Evolutionary conservation across 2,329 filamentous ascomycete species (phyloP), one percentile per base, ranked within the genome.

Genomic region (Pseudogymnoascus verrucosus): DNA sequence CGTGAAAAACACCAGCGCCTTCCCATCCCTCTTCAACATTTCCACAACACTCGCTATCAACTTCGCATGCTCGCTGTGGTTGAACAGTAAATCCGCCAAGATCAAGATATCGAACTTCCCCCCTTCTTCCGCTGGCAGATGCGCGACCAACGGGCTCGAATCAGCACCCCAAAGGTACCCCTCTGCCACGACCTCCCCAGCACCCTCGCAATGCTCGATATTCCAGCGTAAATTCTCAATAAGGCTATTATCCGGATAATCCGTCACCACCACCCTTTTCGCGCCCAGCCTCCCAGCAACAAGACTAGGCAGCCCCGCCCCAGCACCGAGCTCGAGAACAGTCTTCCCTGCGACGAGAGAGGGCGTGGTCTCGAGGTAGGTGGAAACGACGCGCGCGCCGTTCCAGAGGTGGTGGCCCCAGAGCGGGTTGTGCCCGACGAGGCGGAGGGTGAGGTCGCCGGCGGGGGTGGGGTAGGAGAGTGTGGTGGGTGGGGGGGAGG

Each of bases 371-470:
- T 96, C 91, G 64, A 97, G 85, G 76, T 92, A 92, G 68, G 86
- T 80, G 14, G 92, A 85, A 60, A 93, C 83, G 40, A 90, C 85
- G 66, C 90, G 88, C 65, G 89, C 88, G 65, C 91, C 93, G 75
- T 97, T 96, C 93, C 93, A 98, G 31, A 97, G 83, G 68, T 90
- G 83, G 76, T 97, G 91, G 14, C 91, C 93, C 84, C 96, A 96
- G 12, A 96, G 84, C 23, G 92, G 90, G 78, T 90, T 93, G 75
- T 90, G 87, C 65, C 93, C 93, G 51, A 96, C 90, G 11, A 97
- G 84, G 70, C 90, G 85, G 67, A 96, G 83, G n/a, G 66, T 67
- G n/a, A 74, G 63, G 2, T 66, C 75, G 65, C 89, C 90, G 37
- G 83, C 85, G 64, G 84, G n/a, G n/a, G n/a, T n/a, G n/a, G n/a